Evolutionary conservation across 179 eudicot genomes (phyloP), one percentile per base, ranked within the genome.

Genomic region (Beta macrorhiza): DNA sequence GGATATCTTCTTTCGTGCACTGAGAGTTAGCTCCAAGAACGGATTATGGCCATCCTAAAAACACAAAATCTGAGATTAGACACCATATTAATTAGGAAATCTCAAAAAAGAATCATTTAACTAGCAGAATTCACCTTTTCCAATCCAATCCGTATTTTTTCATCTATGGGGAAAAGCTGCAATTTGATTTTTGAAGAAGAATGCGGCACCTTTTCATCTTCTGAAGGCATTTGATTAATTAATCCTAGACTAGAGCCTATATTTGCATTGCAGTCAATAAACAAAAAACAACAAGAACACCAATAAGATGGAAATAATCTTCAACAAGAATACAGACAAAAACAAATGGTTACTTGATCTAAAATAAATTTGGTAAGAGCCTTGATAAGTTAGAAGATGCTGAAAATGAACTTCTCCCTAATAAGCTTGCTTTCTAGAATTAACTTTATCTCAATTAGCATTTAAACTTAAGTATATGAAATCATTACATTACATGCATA

Each of bases 41-140:
- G 90, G 90, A 86, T 86, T 84, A 72, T 83, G 72, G 56, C 90
- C 90, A 74, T 85, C 90, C 90, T 85, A 17, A 55, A 68, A 71
- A 57, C 25, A 67, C 25, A 16, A 61, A 64, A 19, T 0, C 12
- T 29, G 44, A 72, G 6, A 62, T 79, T 69, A 82, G 62, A 62
- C 20, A 6, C 42, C 22, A 63, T 10, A 67, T 16, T 6, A 16
- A 47, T 58, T 22, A 12, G 42, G 42, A 57, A 71, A 47, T 42
- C 47, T 59, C 42, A 19, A 3, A n/a, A 20, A 67, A 67, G 64
- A 79, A 63, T 9, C 15, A 47, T 7, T n/a, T 62, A 61, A 14
- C 76, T 32, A 29, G 52, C 22, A 70, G 13, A 29, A 52, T 49
- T 67, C 14, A 86, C 90, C 89, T 80, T 84, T 83, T 88, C 89